Evolutionary conservation across 2,329 filamentous ascomycete genomes (phyloP).

Genomic region (Aureobasidium sp.): DNA sequence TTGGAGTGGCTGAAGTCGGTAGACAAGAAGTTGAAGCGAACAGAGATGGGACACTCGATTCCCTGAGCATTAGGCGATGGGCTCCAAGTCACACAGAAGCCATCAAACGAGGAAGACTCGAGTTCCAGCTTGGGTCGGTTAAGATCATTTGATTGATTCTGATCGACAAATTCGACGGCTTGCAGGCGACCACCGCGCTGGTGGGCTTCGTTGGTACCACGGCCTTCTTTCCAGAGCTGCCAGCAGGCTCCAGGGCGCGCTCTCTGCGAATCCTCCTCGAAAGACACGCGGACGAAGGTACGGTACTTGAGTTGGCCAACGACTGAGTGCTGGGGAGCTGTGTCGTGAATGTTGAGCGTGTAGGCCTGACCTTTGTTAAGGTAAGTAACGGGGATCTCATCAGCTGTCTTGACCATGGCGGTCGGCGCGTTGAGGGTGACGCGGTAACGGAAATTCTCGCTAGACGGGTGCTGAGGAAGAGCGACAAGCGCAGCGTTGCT

Average conservation of each 20-base stretch:
- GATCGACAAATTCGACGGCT: constrained; percentile 86
- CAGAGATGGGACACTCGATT: constrained; percentile 72
- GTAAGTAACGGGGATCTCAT: constrained; percentile 95
- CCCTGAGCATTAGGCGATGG: constrained; percentile 59
- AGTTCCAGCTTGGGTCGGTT: constrained; percentile 40
- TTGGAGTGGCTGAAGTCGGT: constrained; percentile 99
- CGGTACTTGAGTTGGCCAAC: constrained; percentile 63
- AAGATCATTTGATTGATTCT: constrained; percentile 43
- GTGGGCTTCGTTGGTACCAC: constrained; percentile 92
- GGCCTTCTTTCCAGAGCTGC: constrained; percentile 92
- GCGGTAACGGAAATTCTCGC: constrained; percentile 70
- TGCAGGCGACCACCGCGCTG: constrained; percentile 86
- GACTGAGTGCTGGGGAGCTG: constrained; percentile 51
- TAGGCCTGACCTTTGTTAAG: constrained; percentile 97
- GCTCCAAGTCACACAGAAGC: constrained; percentile 80
- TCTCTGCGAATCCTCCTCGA: constrained; percentile 91
- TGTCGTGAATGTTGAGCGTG: constrained; percentile 75
- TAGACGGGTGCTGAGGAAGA: constrained; percentile 29
- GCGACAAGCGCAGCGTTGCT: constrained; percentile 37
- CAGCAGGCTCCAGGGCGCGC: constrained; percentile 74
- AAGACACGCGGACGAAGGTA: constrained; percentile 90
- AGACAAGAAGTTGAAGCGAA: constrained; percentile 96
- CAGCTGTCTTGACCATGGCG: constrained; percentile 83
- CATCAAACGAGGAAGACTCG: constrained; percentile 71
- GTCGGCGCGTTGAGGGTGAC: constrained; percentile 88